Percentiles rank a stretch among this genome's conserved stretches.
phyloP scores from a whole-genome alignment of 257 asterid species.

The Voacanga thouarsii region DNA sequence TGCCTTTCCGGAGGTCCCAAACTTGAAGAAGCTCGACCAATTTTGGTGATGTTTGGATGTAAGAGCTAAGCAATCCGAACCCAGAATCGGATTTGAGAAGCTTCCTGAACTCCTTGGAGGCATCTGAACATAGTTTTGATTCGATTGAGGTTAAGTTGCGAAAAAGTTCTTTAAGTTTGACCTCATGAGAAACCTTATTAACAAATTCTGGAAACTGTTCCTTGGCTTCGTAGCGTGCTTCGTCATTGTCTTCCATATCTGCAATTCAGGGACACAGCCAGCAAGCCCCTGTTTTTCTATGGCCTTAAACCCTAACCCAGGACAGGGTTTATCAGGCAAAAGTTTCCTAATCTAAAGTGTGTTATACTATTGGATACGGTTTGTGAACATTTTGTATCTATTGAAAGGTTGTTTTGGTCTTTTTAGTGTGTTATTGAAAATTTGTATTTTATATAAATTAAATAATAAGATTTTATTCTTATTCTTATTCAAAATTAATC shows the following conservation, averaged over 20 bases:
- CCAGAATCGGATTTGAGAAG: slow-evolving; percentile 63
- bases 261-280: not conserved
- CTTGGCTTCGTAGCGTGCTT: not conserved
- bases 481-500: no score
- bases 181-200: slow-evolving; percentile 40
- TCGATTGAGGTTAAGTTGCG: slow-evolving; percentile 65
- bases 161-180: slow-evolving; percentile 74
- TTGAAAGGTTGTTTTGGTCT: no score
- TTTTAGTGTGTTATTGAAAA: no score
- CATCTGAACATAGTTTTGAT: slow-evolving; percentile 47
- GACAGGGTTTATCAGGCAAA: not conserved
- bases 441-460: no score
- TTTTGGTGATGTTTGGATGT: slow-evolving; percentile 46
- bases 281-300: no score
- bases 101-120: slow-evolving; percentile 65
- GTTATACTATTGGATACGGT: no score
- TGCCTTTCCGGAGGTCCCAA: slow-evolving; percentile 67
- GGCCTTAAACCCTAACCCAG: slow-evolving; percentile 26
- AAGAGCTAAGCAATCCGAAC: slow-evolving; percentile 37
- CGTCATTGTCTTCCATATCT: slow-evolving; percentile 11
- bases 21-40: slow-evolving; percentile 67
- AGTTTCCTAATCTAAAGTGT: no score
- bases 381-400: no score
- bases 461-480: no score
- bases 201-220: slow-evolving; percentile 21